Evolutionary conservation across 495 filamentous ascomycete species (phyloP).

Genomic region (Trichocladium uniseriatum): DNA sequence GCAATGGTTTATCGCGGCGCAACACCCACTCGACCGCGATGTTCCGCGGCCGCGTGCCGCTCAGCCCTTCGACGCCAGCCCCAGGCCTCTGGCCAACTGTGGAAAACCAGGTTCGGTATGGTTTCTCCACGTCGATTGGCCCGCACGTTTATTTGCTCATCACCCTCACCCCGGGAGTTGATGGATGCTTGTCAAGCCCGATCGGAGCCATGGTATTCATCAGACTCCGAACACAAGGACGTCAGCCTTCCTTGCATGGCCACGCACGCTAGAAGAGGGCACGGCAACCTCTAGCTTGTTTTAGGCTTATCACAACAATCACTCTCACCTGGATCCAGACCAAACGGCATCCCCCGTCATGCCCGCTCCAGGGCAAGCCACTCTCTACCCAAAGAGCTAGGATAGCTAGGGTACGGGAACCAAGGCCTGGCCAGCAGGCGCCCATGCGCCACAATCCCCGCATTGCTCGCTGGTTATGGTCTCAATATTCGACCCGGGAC

Average conservation of each 20-base stretch:
- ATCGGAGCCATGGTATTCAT: no score
- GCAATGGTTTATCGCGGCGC: conserved; percentile 2
- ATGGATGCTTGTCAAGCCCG: no score
- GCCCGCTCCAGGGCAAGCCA: background rate
- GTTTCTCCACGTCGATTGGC: conserved; percentile 1
- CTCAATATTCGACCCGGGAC: background rate
- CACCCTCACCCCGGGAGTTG: no score
- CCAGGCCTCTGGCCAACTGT: background rate
- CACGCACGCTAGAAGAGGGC: background rate
- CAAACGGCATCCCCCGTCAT: conserved; percentile 1
- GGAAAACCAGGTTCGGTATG: background rate
- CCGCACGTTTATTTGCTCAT: background rate
- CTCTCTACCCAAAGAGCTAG: background rate
- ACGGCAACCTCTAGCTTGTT: background rate
- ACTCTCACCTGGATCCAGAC: no score
- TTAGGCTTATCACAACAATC: no score
- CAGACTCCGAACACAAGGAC: no score
- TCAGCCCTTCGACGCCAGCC: conserved; percentile 13
- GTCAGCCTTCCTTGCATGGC: no score
- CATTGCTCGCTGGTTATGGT: conserved; percentile 7
- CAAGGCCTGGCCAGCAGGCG: no score
- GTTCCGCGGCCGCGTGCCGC: background rate
- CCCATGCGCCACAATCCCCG: background rate
- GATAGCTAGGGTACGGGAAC: no score
- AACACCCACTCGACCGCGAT: background rate